Evolutionary conservation across 2,329 filamentous ascomycete genomes (phyloP), one percentile per base, ranked within the genome.

Genomic region (Pezicula rhizophila): DNA sequence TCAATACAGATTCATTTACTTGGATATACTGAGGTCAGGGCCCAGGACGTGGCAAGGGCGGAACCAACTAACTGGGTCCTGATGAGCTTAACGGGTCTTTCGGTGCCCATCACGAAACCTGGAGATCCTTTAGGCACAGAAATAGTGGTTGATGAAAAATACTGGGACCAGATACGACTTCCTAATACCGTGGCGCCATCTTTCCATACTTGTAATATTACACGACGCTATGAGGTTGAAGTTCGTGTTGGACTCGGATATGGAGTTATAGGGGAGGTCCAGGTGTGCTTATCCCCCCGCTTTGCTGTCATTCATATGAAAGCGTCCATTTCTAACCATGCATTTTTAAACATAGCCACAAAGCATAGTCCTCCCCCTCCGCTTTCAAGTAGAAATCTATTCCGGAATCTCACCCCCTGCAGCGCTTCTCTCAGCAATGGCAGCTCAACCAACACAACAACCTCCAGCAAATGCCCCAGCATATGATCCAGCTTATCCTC

Each of bases 141-240:
- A 60, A 72, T 84, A 49, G 74, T 78, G n/a, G 64, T 95, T 20
- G 85, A 90, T 48, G 71, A 80, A 42, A 75, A 74, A 2, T 64
- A 92, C 37, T 99, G 93, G 93, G 79, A 79, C 53, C 73, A 74
- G 37, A 74, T 80, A 44, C 73, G 82, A 1, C 72, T 97, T 5
- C 93, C 92, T 2, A 93, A 89, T 64, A 92, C 88, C 0, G 82
- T 99, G 10, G 84, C 89, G 8, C 93, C 93, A 0, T 85, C 83
- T 0, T 99, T 99, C 64, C 75, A 82, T 43, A 89, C 90, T 1
- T 99, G 93, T 69, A 97, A 97, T 66, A 78, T 97, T 43, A 78
- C 79, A 45, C 80, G 92, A 25, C 77, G 72, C 45, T 97, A 99
- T 66, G 85, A 91, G 63, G 70, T 99, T 34, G 89, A 96, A 67